Evolutionary conservation across 768 basidiomycete species (phyloP).

Genomic region (Pleurotus cornucopiae): DNA sequence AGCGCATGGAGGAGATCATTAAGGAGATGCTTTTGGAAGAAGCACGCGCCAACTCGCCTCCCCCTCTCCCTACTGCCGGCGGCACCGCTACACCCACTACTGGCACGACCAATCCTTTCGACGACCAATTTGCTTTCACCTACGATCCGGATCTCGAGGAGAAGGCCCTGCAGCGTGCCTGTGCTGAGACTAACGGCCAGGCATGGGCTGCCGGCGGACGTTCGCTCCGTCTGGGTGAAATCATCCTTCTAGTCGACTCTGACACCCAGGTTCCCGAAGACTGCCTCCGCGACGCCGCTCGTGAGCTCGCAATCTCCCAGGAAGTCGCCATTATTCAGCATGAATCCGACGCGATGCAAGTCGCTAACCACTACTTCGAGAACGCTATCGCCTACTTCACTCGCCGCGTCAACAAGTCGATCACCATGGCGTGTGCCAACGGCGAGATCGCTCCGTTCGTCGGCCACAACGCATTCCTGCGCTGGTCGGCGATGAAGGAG

Average conservation of each 20-base stretch:
- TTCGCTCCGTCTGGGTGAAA: conserved; percentile 69
- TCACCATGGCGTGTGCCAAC: conserved; percentile 74
- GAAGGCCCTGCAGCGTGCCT: conserved; percentile 64
- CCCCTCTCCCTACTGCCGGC: conserved; percentile 11
- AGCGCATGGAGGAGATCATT: conserved; percentile 6
- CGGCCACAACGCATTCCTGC: conserved; percentile 82
- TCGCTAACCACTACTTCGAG: conserved; percentile 85
- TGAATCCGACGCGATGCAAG: conserved; percentile 87
- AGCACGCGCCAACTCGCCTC: background rate
- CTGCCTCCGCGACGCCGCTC: conserved; percentile 85
- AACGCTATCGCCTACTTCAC: conserved; percentile 90
- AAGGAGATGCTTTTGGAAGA: background rate
- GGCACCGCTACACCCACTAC: conserved; percentile 13
- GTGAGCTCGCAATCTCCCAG: conserved; percentile 75
- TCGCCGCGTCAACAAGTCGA: conserved; percentile 79
- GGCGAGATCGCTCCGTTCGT: conserved; percentile 83
- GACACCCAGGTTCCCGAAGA: conserved; percentile 80
- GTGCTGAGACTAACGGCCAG: conserved; percentile 64
- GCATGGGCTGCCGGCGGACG: conserved; percentile 79
- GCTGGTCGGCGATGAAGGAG: conserved; percentile 86
- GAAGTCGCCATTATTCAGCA: conserved; percentile 89
- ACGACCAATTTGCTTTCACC: conserved; percentile 27
- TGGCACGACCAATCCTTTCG: conserved; percentile 22
- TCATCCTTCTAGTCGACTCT: conserved; percentile 80
- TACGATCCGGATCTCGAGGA: conserved; percentile 59